phyloP scores from a whole-genome alignment of 257 asterid genomes.

The Capsicum pubescens region DNA sequence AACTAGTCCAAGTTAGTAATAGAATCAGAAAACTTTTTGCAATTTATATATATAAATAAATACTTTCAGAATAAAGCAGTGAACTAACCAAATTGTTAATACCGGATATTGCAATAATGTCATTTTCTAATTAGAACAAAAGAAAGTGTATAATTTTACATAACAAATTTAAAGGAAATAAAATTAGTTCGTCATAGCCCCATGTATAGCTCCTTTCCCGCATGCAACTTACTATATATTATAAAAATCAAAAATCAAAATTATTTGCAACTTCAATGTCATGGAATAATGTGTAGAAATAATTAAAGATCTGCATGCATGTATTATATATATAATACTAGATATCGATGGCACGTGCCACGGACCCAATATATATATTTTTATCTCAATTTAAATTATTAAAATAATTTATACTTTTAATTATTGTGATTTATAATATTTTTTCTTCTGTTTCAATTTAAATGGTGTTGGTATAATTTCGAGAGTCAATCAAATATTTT shows the following conservation, averaged over 20 bases:
- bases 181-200: background rate
- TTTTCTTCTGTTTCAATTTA: too few species aligned
- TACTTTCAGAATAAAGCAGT: background rate
- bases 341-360: too few species aligned
- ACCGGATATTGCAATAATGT: background rate
- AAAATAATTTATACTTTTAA: too few species aligned
- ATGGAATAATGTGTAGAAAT: slow-evolving; percentile 19
- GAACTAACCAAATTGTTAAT: background rate
- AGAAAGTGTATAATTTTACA: too few species aligned
- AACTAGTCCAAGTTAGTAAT: background rate
- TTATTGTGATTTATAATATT: too few species aligned
- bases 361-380: too few species aligned
- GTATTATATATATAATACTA: too few species aligned
- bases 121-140: background rate
- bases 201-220: background rate
- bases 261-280: background rate
- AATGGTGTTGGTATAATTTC: too few species aligned
- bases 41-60: background rate
- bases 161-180: background rate
- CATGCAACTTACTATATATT: slow-evolving; percentile 10
- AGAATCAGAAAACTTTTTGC: background rate
- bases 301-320: slow-evolving; percentile 16
- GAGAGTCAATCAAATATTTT: too few species aligned
- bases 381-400: too few species aligned
- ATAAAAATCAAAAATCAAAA: background rate